Evolutionary conservation across 2,329 filamentous ascomycete genomes (phyloP), one percentile per base, ranked within the genome.

Genomic region (Whalleya microplaca): DNA sequence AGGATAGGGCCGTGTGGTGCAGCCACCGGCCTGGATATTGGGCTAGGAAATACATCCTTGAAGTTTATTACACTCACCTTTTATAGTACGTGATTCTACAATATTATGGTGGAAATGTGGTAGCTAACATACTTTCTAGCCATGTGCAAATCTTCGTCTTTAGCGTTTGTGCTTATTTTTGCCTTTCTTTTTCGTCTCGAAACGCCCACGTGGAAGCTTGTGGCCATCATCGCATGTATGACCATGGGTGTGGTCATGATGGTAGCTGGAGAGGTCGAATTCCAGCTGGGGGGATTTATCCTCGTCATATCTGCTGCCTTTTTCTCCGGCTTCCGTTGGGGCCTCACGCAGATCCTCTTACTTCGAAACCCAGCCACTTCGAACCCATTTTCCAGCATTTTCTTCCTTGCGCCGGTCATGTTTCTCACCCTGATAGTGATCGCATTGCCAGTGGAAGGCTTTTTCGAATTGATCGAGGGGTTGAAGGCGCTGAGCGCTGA

Each of bases 391-490:
- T 94, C 92, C 14, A 96, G 91, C 66, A 96, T 99, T 64, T 97
- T 98, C 77, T 97, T 93, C 76, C 85, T 99, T n/a, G 93, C 93
- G 0, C 95, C 95, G 1, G 85, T 97, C 75, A 99, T 99, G 95
- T 99, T 99, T 69, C 44, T 89, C 61, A 89, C 89, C 19, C 82
- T 99, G 27, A 79, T 96, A 49, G 67, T 86, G 55, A 89, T 99
- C 62, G 92, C 95, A 27, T 76, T 97, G 19, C 89, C 92, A 2
- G 88, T 96, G 3, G 95, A 99, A 75, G 93, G 93, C 2, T 84
- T 93, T 48, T 71, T 77, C 4, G 81, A 84, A 8, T 84, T 98
- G 6, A 72, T 83, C 54, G 82, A 84, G 12, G 92, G 91, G 1
- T 75, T 96, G 29, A 74, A 76, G 29, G 75, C 74, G 8, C 82